Evolutionary conservation across 306 rosid genomes (phyloP), one percentile per base, ranked within the genome.

Genomic region (Cucumis melo): DNA sequence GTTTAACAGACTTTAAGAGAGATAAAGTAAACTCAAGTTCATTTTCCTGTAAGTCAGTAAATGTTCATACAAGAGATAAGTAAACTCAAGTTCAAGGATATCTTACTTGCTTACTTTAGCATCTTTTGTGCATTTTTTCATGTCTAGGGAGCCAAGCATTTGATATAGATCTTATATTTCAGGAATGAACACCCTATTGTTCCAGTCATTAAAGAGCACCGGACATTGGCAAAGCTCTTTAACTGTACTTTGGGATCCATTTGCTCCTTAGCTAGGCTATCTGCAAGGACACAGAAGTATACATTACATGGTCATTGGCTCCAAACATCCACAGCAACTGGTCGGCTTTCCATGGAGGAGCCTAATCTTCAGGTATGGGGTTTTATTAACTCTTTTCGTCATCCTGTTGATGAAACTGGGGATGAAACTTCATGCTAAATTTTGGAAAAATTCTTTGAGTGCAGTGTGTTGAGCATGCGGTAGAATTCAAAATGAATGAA

Each of bases 331-430:
- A 94, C 98, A 8, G 97, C 98, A 76, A 94, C 98, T 78, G 98
- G 98, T 74, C 89, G 98, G 79, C 97, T 91, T 83, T 94, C 98
- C 78, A 94, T 91, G 88, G 98, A 94, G 85, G 98, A 91, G 77
- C 98, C 98, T 71, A 94, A 94, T 83, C 98, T 91, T 82, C 98
- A 94, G 96, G 98, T 94, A 78, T 84, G 67, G 76, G 62, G 42
- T 27, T 24, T 63, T 70, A 10, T 3, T 39, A 27, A 34, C 20
- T 80, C 59, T 48, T 63, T 46, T 79, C 23, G 17, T 58, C 58
- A 4, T 78, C 77, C 10, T 44, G 32, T 79, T 76, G 38, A 46
- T 75, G 79, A 66, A 65, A n/a, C 68, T 74, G 67, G 9, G 14
- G 42, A 50, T 48, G 59, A 16, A 44, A 50, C 58, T 21, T 23